These are phyloP conservation scores for Hanseniaspora clermontiae DNA, from an alignment of 805 yeast genomes.

Conservation along the genomic window DNA sequence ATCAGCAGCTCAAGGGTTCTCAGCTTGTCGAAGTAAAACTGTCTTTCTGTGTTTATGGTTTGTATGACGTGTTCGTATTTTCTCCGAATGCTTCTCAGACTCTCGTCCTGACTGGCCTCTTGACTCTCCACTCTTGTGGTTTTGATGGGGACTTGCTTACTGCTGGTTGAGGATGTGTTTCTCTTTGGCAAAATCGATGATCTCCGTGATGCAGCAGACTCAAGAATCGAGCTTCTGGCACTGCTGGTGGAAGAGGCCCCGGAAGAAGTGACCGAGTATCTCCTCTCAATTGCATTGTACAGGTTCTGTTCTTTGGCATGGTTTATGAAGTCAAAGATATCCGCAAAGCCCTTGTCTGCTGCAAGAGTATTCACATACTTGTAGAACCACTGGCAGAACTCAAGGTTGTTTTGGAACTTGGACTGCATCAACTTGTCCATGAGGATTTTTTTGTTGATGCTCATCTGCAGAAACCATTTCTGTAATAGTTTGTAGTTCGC, in stretches of 20 bases:
- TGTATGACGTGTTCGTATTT: constrained; percentile 51
- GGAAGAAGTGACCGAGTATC: constrained; percentile 25
- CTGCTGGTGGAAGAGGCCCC: constrained; percentile 2
- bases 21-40: constrained; percentile 78
- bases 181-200: constrained; percentile 3
- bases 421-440: constrained; percentile 77
- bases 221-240: not conserved
- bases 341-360: not conserved
- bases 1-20: constrained; percentile 76
- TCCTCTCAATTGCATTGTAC: constrained; percentile 57
- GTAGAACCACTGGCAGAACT: constrained; percentile 85
- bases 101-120: not conserved
- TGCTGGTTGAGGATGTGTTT: not conserved
- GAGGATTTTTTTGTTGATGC: constrained; percentile 60
- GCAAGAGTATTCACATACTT: constrained; percentile 32
- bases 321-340: not conserved
- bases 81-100: constrained; percentile 30
- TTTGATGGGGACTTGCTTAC: not conserved
- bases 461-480: constrained; percentile 57
- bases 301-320: constrained; percentile 41
- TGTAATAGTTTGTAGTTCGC: constrained; percentile 80
- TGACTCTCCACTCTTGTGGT: not conserved
- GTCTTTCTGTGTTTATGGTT: constrained; percentile 67
- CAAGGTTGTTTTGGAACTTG: constrained; percentile 84
- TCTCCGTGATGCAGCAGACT: not conserved